Evolutionary conservation across 331 rosid species (phyloP), one percentile per base, ranked within the genome.

Genomic region (Saraca asoca): DNA sequence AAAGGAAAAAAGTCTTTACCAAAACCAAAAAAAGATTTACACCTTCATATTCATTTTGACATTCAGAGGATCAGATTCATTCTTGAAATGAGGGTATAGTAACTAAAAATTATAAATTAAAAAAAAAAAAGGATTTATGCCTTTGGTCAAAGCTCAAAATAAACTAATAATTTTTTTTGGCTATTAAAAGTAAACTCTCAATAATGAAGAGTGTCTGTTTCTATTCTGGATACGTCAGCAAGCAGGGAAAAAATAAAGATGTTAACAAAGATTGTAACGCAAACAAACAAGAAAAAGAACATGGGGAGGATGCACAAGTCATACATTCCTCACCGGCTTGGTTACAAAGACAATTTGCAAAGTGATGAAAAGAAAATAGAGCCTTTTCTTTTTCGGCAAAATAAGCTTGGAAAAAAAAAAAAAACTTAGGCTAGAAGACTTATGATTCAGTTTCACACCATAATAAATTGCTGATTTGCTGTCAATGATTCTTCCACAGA

Each of bases 351-450:
- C 48, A 81, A 20, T 49, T 68, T 77, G 71, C 19, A 5, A 17
- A 55, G 1, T 5, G 60, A 43, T 18, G 5, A 43, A 6, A 31
- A 12, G 59, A 12, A 51, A 38, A 42, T 34, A 19, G 33, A 60
- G 53, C 39, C 57, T 79, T 90, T 75, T 79, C 88, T 83, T 86
- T 80, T 75, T 79, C 46, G 77, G 81, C 90, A 76, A 80, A 83
- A 72, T 69, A 83, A 74, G 84, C 43, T 13, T 29, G 53, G 49
- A 24, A 24, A 24, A 24, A 24, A 24, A 1, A 24, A 24, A 24
- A 24, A 24, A 24, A 24, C 31, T 24, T 14, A 29, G 46, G n/a
- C 11, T 59, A 7, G 43, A 8, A 20, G 46, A 37, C 51, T 73
- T 49, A 61, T 29, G 39, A 64, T 46, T 20, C 50, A 69, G 64